Evolutionary conservation across 768 basidiomycete species (phyloP).

Genomic region (Amanita jacksonii): DNA sequence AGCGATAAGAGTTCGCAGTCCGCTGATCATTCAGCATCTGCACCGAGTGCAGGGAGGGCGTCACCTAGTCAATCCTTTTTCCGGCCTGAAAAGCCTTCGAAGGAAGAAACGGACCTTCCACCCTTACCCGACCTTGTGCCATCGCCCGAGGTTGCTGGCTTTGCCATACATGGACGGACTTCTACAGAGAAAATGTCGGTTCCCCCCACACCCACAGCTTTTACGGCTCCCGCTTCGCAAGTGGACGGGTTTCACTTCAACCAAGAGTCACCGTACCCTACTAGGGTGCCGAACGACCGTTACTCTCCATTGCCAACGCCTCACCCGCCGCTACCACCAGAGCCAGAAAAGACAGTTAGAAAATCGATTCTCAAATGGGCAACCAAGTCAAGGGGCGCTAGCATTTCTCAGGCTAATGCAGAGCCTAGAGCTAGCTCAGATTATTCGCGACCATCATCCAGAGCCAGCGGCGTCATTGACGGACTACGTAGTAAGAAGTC

Average conservation of each 20-base stretch:
- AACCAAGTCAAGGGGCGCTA: constrained; percentile 26
- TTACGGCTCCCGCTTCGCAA: too few species aligned
- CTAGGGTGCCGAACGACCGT: constrained; percentile 21
- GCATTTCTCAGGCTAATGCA: constrained; percentile 4
- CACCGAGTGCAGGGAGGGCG: constrained; percentile 18
- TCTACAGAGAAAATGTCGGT: background rate
- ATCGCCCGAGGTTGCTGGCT: constrained; percentile 8
- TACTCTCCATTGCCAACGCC: constrained; percentile 18
- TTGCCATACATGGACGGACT: background rate
- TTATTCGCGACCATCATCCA: constrained; percentile 13
- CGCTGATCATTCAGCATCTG: constrained; percentile 34
- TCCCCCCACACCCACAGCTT: too few species aligned
- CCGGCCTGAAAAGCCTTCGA: constrained; percentile 28
- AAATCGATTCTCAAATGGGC: constrained; percentile 74
- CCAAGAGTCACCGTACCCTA: constrained; percentile 65
- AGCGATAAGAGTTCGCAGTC: constrained; percentile 53
- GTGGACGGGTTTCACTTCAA: constrained; percentile 55
- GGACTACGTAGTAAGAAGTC: constrained; percentile 9
- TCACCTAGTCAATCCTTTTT: constrained; percentile 27
- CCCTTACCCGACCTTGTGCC: constrained; percentile 18
- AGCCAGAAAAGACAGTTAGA: constrained; percentile 38
- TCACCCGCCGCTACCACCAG: constrained; percentile 23
- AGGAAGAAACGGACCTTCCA: constrained; percentile 29
- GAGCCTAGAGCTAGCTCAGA: background rate
- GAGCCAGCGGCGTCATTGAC: constrained; percentile 12